Base-by-base conservation (phyloP, 2,329 filamentous ascomycete species). In the Ophiognomonia clavigignenti-juglandacearum region DNA sequence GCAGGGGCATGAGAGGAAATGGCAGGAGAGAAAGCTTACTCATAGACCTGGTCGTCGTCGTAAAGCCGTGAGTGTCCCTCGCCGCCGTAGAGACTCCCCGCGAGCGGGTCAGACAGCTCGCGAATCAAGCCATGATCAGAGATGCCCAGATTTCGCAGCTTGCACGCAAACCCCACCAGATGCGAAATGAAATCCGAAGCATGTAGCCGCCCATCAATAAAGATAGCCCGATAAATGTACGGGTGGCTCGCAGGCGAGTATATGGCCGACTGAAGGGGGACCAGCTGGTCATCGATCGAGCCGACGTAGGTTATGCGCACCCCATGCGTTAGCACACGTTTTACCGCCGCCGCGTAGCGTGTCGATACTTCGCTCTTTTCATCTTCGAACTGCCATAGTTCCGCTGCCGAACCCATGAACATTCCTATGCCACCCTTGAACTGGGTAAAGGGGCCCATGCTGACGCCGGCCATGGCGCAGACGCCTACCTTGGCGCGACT, bases 251-350 rank as follows among this genome's bases (percentile, higher is more conserved):
- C 82, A 0, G 86, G 86, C 0, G 88, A 86, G 65, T 95, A 95
- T 0, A 93, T 82, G 14, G 92, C 90, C 3, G 91, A 96, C 81
- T 96, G 92, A 61, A 98, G 73, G 4, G 91, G 92, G 13, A 98
- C 91, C 3, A 98, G 74, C 65, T 98, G 93, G 64, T 98, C 93
- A 63, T 98, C 93, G 43, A 98, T 95, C 64, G 91, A 96, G 45
- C 92, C 92, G 50, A 95, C 77, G 62, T 91, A 96, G 0, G 90
- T 86, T 40, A 97, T 80, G 34, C 88, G 81, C 13, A 88, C 88
- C 11, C 91, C 90, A 57, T 88, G 85, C 14, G 83, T 77, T 6
- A 98, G 71, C 2, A 86, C 85, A 9, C 79, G 78, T 58, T 86
- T 82, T 3, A 97, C 69, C 0, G 90, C 82, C 23, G 82, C 73